These are phyloP conservation scores for Berkeleyomyces basicola DNA, from an alignment of 2,329 filamentous ascomycete species.

Conservation along the genomic window DNA sequence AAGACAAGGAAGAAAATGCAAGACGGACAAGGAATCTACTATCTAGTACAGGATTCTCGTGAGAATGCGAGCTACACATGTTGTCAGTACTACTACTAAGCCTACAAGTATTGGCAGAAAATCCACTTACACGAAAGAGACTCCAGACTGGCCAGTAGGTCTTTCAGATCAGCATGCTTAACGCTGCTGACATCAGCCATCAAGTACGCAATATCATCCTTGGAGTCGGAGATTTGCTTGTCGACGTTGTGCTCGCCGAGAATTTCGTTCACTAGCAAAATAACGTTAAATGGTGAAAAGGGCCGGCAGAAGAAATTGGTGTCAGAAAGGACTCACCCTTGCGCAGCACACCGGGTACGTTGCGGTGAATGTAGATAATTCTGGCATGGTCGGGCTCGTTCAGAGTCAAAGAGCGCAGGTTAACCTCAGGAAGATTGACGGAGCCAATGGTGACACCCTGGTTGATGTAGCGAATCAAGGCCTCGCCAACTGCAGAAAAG, in stretches of 20 bases:
- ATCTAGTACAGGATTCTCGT: constrained; percentile 31
- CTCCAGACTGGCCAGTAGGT: constrained; percentile 71
- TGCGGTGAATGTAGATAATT: constrained; percentile 91
- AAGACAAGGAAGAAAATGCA: not conserved
- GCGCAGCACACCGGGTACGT: constrained; percentile 85
- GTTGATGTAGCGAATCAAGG: constrained; percentile 87
- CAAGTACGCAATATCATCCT: constrained; percentile 84
- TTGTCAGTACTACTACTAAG: not conserved
- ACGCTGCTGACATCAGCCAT: constrained; percentile 96
- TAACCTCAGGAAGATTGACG: constrained; percentile 94
- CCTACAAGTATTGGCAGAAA: not conserved
- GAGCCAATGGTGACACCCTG: constrained; percentile 80
- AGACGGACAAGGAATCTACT: not conserved
- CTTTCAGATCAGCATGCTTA: constrained; percentile 62
- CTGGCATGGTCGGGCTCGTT: constrained; percentile 82
- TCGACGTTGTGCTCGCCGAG: constrained; percentile 93
- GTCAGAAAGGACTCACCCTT: constrained; percentile 36
- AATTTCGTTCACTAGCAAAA: constrained; percentile 65
- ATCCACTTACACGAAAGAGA: constrained; percentile 52
- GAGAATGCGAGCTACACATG: constrained; percentile 26
- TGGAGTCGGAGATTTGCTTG: constrained; percentile 95
- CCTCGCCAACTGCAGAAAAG: constrained; percentile 49
- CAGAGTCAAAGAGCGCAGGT: constrained; percentile 71
- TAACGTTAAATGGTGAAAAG: not conserved
- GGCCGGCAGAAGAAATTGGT: not conserved